Conservation (phyloP, 1,284 basidiomycete species). For the Sporisorium sorghi region DNA sequence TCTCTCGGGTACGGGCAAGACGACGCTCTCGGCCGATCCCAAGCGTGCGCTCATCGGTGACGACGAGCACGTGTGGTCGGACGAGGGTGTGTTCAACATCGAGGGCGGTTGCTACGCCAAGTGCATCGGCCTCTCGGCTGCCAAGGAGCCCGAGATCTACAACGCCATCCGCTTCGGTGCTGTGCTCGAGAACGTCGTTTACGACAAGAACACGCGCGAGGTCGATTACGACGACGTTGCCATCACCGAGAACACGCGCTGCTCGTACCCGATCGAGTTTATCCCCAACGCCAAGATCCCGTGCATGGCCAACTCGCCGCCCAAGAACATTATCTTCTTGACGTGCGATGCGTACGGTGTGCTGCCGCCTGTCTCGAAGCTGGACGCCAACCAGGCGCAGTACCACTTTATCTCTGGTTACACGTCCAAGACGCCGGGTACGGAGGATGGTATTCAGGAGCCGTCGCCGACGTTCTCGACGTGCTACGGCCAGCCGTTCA, state of each 20-base stretch:
- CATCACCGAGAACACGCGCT: slow-evolving; percentile 99
- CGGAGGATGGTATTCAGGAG: slow-evolving; percentile 96
- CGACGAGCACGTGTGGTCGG: slow-evolving; percentile 70
- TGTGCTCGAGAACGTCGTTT: slow-evolving; percentile 99
- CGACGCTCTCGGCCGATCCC: slow-evolving; percentile 68
- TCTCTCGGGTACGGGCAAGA: slow-evolving; percentile 98
- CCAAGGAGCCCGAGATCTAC: slow-evolving; percentile 98
- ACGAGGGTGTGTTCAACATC: slow-evolving; percentile 95
- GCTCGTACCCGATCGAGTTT: slow-evolving; percentile 74
- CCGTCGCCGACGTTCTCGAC: slow-evolving; percentile 99
- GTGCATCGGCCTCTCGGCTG: slow-evolving; percentile 92
- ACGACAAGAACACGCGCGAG: slow-evolving; percentile 85
- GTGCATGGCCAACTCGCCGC: slow-evolving; percentile 63
- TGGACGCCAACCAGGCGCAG: slow-evolving; percentile 92
- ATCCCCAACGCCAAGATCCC: slow-evolving; percentile 89
- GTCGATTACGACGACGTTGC: slow-evolving; percentile 96
- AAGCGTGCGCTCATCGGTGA: slow-evolving; percentile 66
- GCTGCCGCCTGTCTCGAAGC: slow-evolving; percentile 91
- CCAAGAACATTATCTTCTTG: slow-evolving; percentile 94
- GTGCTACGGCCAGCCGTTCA: slow-evolving; percentile 98
- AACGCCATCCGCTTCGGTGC: slow-evolving; percentile 94
- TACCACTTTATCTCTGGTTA: slow-evolving; percentile 76
- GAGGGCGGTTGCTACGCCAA: slow-evolving; percentile 99
- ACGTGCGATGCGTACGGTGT: slow-evolving; percentile 99
- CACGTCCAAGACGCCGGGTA: slow-evolving; percentile 94